These are phyloP conservation scores for Scopulariopsis brevicaulis DNA, from an alignment of 2,329 filamentous ascomycete genomes.

Conservation along the genomic window DNA sequence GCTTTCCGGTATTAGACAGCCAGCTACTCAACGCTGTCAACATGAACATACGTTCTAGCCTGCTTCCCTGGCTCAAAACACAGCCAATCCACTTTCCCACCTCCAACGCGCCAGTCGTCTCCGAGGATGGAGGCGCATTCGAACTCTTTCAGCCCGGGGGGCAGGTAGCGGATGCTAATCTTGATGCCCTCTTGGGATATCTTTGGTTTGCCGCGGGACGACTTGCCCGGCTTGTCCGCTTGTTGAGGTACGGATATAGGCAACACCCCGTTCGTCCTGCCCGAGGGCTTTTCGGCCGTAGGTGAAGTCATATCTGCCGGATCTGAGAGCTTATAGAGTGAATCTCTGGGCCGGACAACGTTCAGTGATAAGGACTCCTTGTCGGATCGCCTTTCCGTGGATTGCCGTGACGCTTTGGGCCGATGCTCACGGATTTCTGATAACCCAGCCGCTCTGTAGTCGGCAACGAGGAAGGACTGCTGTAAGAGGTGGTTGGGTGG, in stretches of 20 bases:
- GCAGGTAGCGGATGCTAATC: slow-evolving; percentile 71
- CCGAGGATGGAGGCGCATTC: slow-evolving; percentile 68
- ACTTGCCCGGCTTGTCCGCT: not conserved
- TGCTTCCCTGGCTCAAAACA: slow-evolving; percentile 57
- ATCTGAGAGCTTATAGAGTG: not conserved
- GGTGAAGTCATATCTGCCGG: slow-evolving; percentile 6
- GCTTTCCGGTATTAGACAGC: slow-evolving; percentile 2
- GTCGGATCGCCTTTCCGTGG: too few relatives aligned
- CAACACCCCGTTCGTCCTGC: slow-evolving; percentile 36
- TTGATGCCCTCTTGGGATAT: slow-evolving; percentile 54
- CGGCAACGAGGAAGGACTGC: not conserved
- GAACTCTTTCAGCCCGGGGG: slow-evolving; percentile 69
- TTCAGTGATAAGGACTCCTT: not conserved
- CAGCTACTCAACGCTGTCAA: not conserved
- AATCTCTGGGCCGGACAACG: not conserved
- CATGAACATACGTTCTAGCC: slow-evolving; percentile 36
- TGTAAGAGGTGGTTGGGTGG: not conserved
- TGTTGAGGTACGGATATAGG: slow-evolving; percentile 31
- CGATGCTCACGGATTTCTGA: too few relatives aligned
- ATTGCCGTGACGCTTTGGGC: too few relatives aligned
- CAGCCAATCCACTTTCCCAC: slow-evolving; percentile 77
- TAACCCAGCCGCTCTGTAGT: too few relatives aligned
- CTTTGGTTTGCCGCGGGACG: not conserved
- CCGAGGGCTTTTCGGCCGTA: slow-evolving; percentile 1
- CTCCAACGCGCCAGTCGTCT: slow-evolving; percentile 69